Evolutionary conservation across 768 basidiomycete species (phyloP).

Genomic region (Lactarius akahatsu): DNA sequence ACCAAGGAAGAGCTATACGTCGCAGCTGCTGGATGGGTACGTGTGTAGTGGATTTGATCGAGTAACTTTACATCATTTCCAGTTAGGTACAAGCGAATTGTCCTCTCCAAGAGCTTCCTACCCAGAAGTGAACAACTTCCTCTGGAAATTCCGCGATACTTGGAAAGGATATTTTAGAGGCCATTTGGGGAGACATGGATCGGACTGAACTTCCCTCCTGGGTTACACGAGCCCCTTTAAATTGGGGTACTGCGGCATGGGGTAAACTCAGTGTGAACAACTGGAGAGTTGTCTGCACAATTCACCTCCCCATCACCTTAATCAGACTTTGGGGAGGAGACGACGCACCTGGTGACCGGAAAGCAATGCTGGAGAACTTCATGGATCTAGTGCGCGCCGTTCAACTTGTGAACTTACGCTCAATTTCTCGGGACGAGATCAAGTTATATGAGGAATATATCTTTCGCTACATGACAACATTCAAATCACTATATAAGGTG

Average conservation of each 20-base stretch:
- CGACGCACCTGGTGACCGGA: slow-evolving; percentile 16
- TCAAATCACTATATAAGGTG: slow-evolving; percentile 32
- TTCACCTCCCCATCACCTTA: slow-evolving; percentile 39
- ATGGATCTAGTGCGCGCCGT: slow-evolving; percentile 35
- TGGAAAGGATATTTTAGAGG: slow-evolving; percentile 35
- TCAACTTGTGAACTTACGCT: slow-evolving; percentile 28
- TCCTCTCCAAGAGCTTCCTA: neutral
- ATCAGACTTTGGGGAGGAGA: slow-evolving; percentile 38
- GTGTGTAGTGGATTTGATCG: too few species aligned
- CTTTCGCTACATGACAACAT: slow-evolving; percentile 29
- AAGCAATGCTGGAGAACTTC: slow-evolving; percentile 35
- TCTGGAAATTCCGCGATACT: slow-evolving; percentile 28
- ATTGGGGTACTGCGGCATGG: slow-evolving; percentile 35
- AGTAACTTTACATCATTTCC: neutral
- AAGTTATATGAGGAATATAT: slow-evolving; percentile 18
- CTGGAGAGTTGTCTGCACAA: slow-evolving; percentile 36
- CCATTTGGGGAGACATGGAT: slow-evolving; percentile 27
- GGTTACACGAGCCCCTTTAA: slow-evolving; percentile 35
- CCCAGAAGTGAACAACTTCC: neutral
- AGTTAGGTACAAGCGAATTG: neutral
- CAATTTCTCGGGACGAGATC: slow-evolving; percentile 19
- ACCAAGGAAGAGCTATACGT: too few species aligned
- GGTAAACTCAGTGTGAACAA: slow-evolving; percentile 42
- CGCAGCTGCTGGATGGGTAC: too few species aligned
- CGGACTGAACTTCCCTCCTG: slow-evolving; percentile 36